Evolutionary conservation across 2,329 filamentous ascomycete species (phyloP), one percentile per base, ranked within the genome.

Genomic region (Teratosphaeria gauchensis): DNA sequence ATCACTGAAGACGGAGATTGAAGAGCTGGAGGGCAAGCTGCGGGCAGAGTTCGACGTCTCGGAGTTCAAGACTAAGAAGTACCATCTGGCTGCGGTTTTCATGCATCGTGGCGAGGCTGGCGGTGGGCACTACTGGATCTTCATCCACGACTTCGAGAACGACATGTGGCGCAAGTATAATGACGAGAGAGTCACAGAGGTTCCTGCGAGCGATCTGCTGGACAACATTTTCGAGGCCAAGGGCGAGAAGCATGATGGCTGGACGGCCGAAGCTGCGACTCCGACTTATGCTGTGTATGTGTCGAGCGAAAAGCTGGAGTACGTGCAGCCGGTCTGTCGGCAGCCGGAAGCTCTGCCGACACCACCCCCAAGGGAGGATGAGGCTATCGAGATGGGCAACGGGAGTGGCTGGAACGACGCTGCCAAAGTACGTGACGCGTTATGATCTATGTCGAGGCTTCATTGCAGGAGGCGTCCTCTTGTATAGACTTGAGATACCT

Each of bases 111-210:
- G 89, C 33, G 78, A 80, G 8, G 68, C 72, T 1, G 68, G 69
- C 14, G 81, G 81, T 32, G 94, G 94, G 0, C 94, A 99, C 73
- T 99, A 97, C 75, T 96, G 90, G 87, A 90, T 96, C 52, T 96
- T 92, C 82, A 95, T 99, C 63, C 89, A 86, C 69, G 94, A 97
- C 75, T 95, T 95, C 72, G 82, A 86, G 63, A 82, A 84, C 53
- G 76, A 85, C 38, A 78, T 92, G 21, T 99, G 94, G 92, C 86
- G 91, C 59, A 90, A 89, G 69, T 99, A 96, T 78, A 99, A 99
- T 71, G 94, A 99, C 68, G 87, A 87, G 57, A 81, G 81, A 16
- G 91, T 99, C 28, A 86, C 83, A 2, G 84, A 89, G 63, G 81
- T 84, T 30, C 61, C 62, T n/a, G 58, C 61, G 1, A 31, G 61